Evolutionary conservation across 2,329 filamentous ascomycete genomes (phyloP), one percentile per base, ranked within the genome.

Genomic region (Ascosphaera apis): DNA sequence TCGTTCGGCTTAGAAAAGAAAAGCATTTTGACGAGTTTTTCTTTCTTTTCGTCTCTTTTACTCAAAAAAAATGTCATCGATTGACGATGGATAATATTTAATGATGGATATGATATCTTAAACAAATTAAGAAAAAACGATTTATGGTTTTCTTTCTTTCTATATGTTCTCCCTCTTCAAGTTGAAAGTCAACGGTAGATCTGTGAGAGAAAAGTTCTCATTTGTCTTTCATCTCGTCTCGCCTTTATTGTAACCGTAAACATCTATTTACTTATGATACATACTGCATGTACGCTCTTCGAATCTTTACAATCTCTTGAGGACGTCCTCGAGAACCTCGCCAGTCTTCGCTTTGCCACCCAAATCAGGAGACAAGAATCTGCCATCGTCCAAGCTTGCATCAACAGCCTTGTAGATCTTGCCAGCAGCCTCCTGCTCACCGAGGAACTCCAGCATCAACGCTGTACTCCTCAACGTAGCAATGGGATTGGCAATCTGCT

Each of bases 401-500:
- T 98, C 88, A 16, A 95, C 83, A 15, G 88, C 88, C 40, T 72
- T 67, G 56, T 95, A 92, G 48, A 98, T 91, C 61, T 66, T 74
- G 19, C 79, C 82, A 23, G 88, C 88, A 15, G 88, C 88, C 42
- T 69, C 64, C 57, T 83, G 76, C 63, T 91, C 75, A 43, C 82
- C 73, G 44, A 95, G 63, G 59, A 95, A 98, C 65, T 95, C 86
- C 44, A 98, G 66, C 88, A 98, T 95, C 42, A 93, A 66, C 23
- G 79, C 88, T 12, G 83, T 77, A 56, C 79, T 88, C 51, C 88
- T 67, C 44, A 98, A 68, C 7, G 88, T 95, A 25, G 88, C 88
- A 51, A 98, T 91, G 16, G 88, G 88, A 61, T 98, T 98, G 45
- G 88, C 83, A 51, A 98, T 86, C 44, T 76, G 73, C 65, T 77